Base-by-base conservation (phyloP, 345 rosid genomes). In the Eucalyptus sp. region DNA sequence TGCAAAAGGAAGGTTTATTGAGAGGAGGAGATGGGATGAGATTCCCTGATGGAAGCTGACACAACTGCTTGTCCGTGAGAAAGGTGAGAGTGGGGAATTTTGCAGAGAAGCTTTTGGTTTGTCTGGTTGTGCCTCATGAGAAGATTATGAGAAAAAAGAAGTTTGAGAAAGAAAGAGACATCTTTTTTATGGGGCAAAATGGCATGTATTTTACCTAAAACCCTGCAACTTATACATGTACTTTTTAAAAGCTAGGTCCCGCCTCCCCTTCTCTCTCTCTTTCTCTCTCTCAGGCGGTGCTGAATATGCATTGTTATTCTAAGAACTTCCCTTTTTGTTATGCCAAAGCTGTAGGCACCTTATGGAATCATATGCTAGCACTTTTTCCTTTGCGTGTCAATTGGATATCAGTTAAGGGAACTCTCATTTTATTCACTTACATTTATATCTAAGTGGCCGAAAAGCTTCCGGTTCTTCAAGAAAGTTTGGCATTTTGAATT, bases 221-320 rank as follows among this genome's bases (percentile, higher is more conserved):
- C 86, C 87, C 93, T 89, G 93, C 92, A 86, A 83, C 94, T 91
- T 85, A 60, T 90, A n/a, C 87, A 49, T 49, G 84, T 92, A 92
- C 96, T 94, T 93, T 93, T 93, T 91, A 91, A 94, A 94, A 94
- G 95, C 95, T 93, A 90, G 88, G 91, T 86, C 86, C 64, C 58
- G 88, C 87, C 33, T 66, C 91, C 37, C 43, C 13, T 68, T 27
- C 58, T 31, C 50, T 88, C 81, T 87, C n/a, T 20, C 87, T 88
- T 92, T 87, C 89, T 91, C 56, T 51, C 58, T 86, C 25, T 86
- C 56, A 20, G 83, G 27, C 83, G 49, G 86, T 93, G 71, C 89
- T 16, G 58, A 91, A 84, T 79, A 62, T 87, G 86, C 88, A 86
- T 86, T 24, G 85, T 48, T 87, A 50, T 62, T 87, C 89, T 66